Evolutionary conservation across 1,284 basidiomycete species (phyloP).

Genomic region (Rhodotorula sp.): DNA sequence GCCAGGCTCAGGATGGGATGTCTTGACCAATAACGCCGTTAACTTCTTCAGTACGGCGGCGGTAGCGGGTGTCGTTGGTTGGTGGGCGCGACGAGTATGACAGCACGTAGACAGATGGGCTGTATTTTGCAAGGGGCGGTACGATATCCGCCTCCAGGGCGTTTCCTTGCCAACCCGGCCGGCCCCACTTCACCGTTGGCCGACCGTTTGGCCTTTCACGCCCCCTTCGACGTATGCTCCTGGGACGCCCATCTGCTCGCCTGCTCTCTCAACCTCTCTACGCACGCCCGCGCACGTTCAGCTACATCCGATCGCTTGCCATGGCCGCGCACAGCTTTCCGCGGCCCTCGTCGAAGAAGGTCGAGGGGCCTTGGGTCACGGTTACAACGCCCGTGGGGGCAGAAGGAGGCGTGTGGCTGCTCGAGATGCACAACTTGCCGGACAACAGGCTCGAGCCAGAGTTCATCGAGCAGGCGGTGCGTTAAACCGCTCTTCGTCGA

Average conservation of each 20-base stretch:
- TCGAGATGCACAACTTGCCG: constrained; percentile 34
- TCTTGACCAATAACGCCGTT: constrained; percentile 80
- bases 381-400: not conserved
- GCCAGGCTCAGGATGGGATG: constrained; percentile 54
- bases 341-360: not conserved
- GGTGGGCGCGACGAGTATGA: not conserved
- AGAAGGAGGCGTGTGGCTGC: constrained; percentile 22
- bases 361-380: not conserved
- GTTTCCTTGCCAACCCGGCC: too few species aligned
- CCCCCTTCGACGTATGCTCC: too few species aligned
- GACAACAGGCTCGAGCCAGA: constrained; percentile 40
- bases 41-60: constrained; percentile 37
- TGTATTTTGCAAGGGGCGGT: not conserved
- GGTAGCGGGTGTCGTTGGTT: not conserved
- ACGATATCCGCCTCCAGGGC: too few species aligned
- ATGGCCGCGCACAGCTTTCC: constrained; percentile 16
- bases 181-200: too few species aligned
- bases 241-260: not conserved
- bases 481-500: not conserved
- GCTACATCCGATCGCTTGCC: not conserved
- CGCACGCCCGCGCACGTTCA: not conserved
- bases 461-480: constrained; percentile 32
- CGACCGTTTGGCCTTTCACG: too few species aligned
- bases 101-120: not conserved
- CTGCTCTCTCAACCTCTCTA: not conserved